Base-by-base conservation (phyloP, 2,329 filamentous ascomycete genomes). In the Monosporascus cannonballus region DNA sequence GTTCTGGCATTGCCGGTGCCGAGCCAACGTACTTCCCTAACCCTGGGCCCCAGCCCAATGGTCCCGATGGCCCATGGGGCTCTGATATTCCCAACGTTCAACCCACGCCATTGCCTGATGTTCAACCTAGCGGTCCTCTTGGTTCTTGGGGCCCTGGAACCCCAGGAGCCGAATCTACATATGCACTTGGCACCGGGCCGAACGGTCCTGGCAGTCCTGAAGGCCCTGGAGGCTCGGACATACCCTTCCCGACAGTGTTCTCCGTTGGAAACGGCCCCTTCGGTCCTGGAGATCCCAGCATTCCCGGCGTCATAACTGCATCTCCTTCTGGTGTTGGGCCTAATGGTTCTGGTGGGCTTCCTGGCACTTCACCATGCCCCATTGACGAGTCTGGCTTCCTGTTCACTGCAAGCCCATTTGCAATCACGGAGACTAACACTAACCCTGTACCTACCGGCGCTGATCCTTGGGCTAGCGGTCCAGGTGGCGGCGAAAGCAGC, bases 111-210 rank as follows among this genome's bases (percentile, higher is more conserved):
- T n/a, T n/a, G 5, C 17, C 39, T 11, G 39, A 18, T 20, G 8
- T n/a, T 11, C 39, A n/a, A n/a, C 5, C 45, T 34, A 22, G 45
- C 22, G 27, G 18, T 18, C n/a, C 20, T 34, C 42, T 34, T 18
- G n/a, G 24, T 48, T 47, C 53, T 34, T 36, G 42, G 44, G 52
- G 25, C 18, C 18, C 50, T 36, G 48, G 47, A n/a, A 25, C 30
- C 25, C 53, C 51, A 17, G 30, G 30, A 34, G 30, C 30, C 11
- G 30, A 34, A 14, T 4, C 30, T 34, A 34, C 30, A 34, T 34
- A 34, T 34, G 30, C 30, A 34, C 30, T 9, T 14, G 30, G 11
- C 30, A 34, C 36, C 24, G 36, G 42, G 9, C 27, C 51, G 22
- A 46, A 30, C n/a, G 22, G 34, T 48, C 38, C 47, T 18, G 47